phyloP scores from a whole-genome alignment of 2,329 filamentous ascomycete species.

The Aureobasidium subglaciale region DNA sequence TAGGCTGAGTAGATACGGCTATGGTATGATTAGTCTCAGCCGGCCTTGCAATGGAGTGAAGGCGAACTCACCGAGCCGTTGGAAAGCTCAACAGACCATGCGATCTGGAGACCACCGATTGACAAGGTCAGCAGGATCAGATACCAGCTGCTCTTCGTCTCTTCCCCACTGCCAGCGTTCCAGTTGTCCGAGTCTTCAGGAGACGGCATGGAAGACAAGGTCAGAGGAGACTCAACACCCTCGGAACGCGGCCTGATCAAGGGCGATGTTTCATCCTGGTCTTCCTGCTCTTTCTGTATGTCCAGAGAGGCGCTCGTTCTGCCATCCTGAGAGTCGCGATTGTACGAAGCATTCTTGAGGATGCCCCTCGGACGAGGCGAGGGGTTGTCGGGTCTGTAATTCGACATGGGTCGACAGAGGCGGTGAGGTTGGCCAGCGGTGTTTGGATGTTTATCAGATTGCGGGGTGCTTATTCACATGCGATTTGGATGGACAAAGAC shows the following conservation, averaged over 20 bases:
- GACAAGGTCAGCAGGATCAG: constrained; percentile 78
- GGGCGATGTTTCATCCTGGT: constrained; percentile 26
- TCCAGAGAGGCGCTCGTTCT: not conserved
- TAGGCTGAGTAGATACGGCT: constrained; percentile 47
- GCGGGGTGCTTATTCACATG: constrained; percentile 13
- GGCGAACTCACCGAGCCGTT: constrained; percentile 63
- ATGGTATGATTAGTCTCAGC: not conserved
- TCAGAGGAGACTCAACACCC: constrained; percentile 15
- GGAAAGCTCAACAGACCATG: constrained; percentile 91
- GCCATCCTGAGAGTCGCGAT: not conserved
- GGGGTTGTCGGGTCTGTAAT: not conserved
- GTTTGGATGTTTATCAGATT: constrained; percentile 1
- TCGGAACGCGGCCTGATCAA: constrained; percentile 21
- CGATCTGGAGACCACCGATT: constrained; percentile 81
- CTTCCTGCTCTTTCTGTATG: constrained; percentile 15
- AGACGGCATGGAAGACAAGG: constrained; percentile 14
- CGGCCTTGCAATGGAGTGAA: not conserved
- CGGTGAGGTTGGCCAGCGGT: not conserved
- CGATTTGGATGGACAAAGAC: constrained; percentile 1
- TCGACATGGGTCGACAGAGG: constrained; percentile 5
- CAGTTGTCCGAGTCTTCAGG: constrained; percentile 28
- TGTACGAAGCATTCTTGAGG: constrained; percentile 1
- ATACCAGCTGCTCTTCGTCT: constrained; percentile 77
- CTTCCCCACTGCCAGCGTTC: constrained; percentile 45
- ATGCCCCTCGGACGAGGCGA: constrained; percentile 10